Percentiles rank a stretch among this genome's conserved stretches.
Conservation (phyloP, 495 filamentous ascomycete species). For the Trichoderma erinaceum region DNA sequence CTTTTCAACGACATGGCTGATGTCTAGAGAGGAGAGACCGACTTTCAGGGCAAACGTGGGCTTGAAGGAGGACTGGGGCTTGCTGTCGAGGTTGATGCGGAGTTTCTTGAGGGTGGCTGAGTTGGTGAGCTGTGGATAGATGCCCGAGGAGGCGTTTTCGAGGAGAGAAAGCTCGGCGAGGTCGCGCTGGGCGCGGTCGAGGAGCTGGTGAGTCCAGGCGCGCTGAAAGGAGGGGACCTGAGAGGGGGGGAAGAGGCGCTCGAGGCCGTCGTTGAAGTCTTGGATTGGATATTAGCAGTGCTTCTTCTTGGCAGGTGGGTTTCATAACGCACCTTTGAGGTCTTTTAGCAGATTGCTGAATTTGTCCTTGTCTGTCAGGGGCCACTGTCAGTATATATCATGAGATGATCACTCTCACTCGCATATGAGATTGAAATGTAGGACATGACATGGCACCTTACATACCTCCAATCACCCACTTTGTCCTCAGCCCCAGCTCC, state of each 20-base stretch:
- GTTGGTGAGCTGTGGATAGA: conserved; percentile 30
- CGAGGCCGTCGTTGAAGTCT: conserved; percentile 35
- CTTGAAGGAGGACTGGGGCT: conserved; percentile 25
- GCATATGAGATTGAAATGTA: too few relatives aligned
- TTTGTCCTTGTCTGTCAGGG: conserved; percentile 30
- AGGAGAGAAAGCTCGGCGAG: conserved; percentile 27
- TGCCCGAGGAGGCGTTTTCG: conserved; percentile 28
- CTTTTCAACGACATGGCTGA: conserved; percentile 14
- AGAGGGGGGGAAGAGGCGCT: conserved; percentile 31
- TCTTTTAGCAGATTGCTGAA: conserved; percentile 30
- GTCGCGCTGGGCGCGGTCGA: conserved; percentile 26
- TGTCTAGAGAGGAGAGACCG: conserved; percentile 17
- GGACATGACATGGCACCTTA: too few relatives aligned
- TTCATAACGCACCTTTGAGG: conserved; percentile 20
- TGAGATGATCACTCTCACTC: too few relatives aligned
- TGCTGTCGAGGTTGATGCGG: conserved; percentile 32
- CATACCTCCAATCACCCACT: conserved; percentile 29
- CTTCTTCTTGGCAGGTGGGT: neutral
- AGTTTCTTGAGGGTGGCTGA: conserved; percentile 32
- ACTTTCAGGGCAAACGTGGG: conserved; percentile 29
- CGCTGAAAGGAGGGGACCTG: conserved; percentile 29
- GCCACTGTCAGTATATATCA: neutral
- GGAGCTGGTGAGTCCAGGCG: conserved; percentile 31
- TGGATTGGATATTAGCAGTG: neutral
- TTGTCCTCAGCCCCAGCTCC: conserved; percentile 27